phyloP scores from a whole-genome alignment of 2,329 filamentous ascomycete species.

The Huntiella bhutanensis region DNA sequence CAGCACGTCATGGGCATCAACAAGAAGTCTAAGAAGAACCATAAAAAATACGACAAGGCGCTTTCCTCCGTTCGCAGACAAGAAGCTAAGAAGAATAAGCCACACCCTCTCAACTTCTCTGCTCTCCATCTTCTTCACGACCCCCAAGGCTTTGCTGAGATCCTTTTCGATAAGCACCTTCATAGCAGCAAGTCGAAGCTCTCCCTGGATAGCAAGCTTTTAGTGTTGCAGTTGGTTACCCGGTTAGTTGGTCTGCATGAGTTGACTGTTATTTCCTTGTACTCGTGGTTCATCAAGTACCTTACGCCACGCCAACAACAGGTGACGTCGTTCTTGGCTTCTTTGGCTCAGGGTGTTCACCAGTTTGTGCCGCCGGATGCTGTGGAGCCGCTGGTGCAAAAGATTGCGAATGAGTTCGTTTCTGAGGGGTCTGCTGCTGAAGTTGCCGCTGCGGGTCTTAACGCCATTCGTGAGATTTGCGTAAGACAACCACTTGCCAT shows the following conservation, averaged over 20 bases:
- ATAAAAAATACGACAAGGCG: constrained; percentile 60
- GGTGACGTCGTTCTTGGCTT: constrained; percentile 85
- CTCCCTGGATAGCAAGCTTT: constrained; percentile 69
- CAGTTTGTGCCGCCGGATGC: constrained; percentile 81
- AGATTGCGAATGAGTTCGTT: constrained; percentile 97
- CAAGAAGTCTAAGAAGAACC: constrained; percentile 86
- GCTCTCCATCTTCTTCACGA: constrained; percentile 86
- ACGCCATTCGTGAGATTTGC: constrained; percentile 88
- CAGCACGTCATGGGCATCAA: constrained; percentile 80
- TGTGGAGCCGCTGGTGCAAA: constrained; percentile 74
- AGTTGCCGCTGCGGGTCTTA: constrained; percentile 79
- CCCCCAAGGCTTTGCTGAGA: constrained; percentile 82
- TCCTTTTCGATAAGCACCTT: constrained; percentile 75
- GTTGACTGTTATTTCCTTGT: constrained; percentile 72
- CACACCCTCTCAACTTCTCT: constrained; percentile 85
- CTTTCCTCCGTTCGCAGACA: constrained; percentile 63
- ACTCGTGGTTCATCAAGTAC: constrained; percentile 91
- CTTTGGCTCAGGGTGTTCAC: constrained; percentile 78
- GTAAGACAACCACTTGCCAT: constrained; percentile 87
- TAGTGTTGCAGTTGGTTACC: constrained; percentile 81
- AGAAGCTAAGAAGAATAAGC: constrained; percentile 73
- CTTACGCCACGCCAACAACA: constrained; percentile 73
- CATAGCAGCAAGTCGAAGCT: constrained; percentile 73
- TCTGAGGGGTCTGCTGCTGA: constrained; percentile 83
- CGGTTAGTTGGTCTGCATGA: constrained; percentile 84